Evolutionary conservation across 2,329 filamentous ascomycete species (phyloP), one percentile per base, ranked within the genome.

Genomic region (Diplodia intermedia): DNA sequence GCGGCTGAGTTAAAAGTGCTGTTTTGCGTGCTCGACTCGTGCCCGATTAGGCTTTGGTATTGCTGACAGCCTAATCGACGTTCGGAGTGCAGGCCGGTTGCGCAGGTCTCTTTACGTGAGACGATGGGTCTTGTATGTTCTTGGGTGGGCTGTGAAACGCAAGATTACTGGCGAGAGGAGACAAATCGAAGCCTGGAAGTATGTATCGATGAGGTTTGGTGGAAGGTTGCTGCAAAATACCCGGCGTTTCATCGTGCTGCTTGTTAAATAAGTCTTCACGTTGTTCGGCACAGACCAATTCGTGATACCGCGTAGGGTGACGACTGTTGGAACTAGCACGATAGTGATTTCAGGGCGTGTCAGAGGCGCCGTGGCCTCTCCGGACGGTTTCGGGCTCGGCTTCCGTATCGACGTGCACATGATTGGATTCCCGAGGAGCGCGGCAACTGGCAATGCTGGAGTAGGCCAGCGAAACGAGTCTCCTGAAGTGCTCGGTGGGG

Each of bases 211-310:
- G 15, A 23, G 40, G 18, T 18, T 18, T 20, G n/a, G 18, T 18
- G 31, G 4, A 9, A 18, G 36, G 36, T 3, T 7, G 43, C n/a
- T 47, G 3, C 31, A 18, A 26, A n/a, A 49, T 52, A 26, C 7
- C 31, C 60, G 60, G 60, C 47, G 60, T 63, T 52, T 63, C 60
- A 63, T 33, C 60, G 26, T 52, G 4, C 11, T 11, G 43, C 11
- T 14, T 62, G 26, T 63, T 49, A n/a, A 47, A 36, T 63, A 31
- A 31, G 18, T 33, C 20, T 61, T 43, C 56, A 43, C 40, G 47
- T 23, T n/a, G 38, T 18, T 14, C 31, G 14, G 57, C 23, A n/a
- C 29, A 20, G 57, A 11, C 38, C 43, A 14, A 4, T 29, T 56
- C 50, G 29, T 14, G n/a, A 20, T 20, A n/a, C 20, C 18, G 31